A percentile compares a stretch with the other conserved stretches of the same genome.
phyloP scores from a whole-genome alignment of 176 grass and related monocot species.

The Bonia amplexicaulis region DNA sequence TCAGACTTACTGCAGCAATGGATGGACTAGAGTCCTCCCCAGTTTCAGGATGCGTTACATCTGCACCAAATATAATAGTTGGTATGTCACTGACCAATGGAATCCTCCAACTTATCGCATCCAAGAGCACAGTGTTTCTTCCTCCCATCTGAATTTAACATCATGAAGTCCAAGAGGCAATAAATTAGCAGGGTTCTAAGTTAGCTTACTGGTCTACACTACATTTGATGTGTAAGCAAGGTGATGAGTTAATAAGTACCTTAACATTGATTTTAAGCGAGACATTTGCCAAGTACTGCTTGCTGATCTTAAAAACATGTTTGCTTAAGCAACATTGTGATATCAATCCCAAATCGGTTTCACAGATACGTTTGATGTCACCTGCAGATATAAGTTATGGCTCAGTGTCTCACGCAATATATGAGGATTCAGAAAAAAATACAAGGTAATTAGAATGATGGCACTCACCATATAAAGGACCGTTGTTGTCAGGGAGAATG shows the following conservation, averaged over 20 bases:
- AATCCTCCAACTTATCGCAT: constrained; percentile 96
- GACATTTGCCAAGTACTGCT: constrained; percentile 98
- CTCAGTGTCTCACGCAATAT: background rate
- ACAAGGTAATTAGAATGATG: background rate
- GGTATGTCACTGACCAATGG: constrained; percentile 99
- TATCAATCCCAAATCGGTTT: constrained; percentile 98
- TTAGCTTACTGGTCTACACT: background rate
- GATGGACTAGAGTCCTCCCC: constrained; percentile 97
- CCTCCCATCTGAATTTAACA: constrained; percentile 78
- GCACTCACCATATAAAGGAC: constrained; percentile 76
- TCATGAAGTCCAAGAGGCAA: constrained; percentile 22
- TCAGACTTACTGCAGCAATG: constrained; percentile 80
- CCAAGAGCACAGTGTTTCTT: constrained; percentile 93
- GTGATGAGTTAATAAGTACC: constrained; percentile 37
- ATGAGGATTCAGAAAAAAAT: background rate
- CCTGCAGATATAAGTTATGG: constrained; percentile 43
- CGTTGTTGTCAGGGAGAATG: constrained; percentile 98
- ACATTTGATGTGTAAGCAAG: constrained; percentile 15
- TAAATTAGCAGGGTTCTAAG: background rate
- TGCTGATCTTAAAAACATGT: constrained; percentile 99
- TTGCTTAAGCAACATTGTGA: constrained; percentile 98
- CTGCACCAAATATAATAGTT: constrained; percentile 98
- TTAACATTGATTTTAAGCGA: constrained; percentile 99
- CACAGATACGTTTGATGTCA: constrained; percentile 98
- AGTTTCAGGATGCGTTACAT: constrained; percentile 99